phyloP scores from a whole-genome alignment of 768 basidiomycete genomes.

The Lyophyllum shimeji region DNA sequence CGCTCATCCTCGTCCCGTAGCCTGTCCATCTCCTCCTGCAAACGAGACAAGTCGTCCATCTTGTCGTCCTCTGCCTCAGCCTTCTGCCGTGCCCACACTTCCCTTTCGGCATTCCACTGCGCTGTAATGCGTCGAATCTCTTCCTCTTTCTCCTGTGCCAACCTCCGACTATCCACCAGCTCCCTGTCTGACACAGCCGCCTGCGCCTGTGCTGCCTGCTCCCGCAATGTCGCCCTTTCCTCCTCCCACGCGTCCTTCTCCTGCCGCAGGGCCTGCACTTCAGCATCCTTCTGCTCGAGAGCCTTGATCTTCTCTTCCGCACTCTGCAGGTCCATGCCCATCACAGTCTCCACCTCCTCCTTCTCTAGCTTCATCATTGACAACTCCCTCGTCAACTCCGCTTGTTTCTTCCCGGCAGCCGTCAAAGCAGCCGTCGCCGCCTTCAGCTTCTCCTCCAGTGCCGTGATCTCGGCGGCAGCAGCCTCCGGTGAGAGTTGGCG shows the following conservation, averaged over 20 bases:
- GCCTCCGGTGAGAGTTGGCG: constrained; percentile 42
- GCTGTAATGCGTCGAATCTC: constrained; percentile 35
- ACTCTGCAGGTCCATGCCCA: constrained; percentile 63
- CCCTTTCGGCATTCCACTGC: constrained; percentile 45
- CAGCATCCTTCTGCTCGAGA: constrained; percentile 52
- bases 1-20: constrained; percentile 38
- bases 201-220: constrained; percentile 33
- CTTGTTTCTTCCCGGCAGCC: constrained; percentile 60
- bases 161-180: constrained; percentile 32
- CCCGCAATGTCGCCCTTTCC: constrained; percentile 44
- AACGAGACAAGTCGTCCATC: constrained; percentile 42
- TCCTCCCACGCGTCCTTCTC: constrained; percentile 53
- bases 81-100: constrained; percentile 51
- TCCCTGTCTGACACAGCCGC: constrained; percentile 38
- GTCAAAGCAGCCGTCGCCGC: constrained; percentile 58
- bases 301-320: constrained; percentile 65
- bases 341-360: constrained; percentile 61
- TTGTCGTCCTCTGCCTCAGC: constrained; percentile 48
- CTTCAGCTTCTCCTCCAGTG: constrained; percentile 66
- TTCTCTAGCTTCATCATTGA: constrained; percentile 66
- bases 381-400: constrained; percentile 60
- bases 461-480: constrained; percentile 41
- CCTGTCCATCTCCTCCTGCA: constrained; percentile 51
- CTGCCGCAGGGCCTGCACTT: constrained; percentile 45
- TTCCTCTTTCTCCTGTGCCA: constrained; percentile 41